Conservation (phyloP, 1,284 basidiomycete genomes). For the Ceratobasidium sp. region DNA sequence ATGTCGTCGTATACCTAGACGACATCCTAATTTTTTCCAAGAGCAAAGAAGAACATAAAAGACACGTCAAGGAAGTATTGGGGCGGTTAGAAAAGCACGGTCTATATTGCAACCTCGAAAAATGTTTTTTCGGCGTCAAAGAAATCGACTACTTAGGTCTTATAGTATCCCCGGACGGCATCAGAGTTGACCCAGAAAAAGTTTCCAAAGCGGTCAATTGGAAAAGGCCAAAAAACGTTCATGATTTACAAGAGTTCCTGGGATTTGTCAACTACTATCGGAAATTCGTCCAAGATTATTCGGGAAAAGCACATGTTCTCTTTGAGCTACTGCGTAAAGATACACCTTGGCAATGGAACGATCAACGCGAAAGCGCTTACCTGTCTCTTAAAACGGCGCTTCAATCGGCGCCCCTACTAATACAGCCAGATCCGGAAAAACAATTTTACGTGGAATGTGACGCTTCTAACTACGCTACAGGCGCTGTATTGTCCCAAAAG, state of each 20-base stretch:
- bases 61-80: conserved; percentile 49
- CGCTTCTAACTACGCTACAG: conserved; percentile 23
- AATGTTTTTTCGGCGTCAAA: conserved; percentile 48
- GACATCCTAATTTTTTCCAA: conserved; percentile 51
- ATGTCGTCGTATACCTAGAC: conserved; percentile 46
- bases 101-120: conserved; percentile 46
- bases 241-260: no score
- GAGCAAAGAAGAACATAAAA: conserved; percentile 54
- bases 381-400: background rate
- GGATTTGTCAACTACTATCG: no score
- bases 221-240: no score
- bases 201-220: conserved; percentile 48
- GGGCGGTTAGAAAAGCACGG: conserved; percentile 42
- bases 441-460: conserved; percentile 24
- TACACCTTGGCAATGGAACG: background rate
- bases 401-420: background rate
- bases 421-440: background rate
- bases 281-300: conserved; percentile 51
- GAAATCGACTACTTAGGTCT: conserved; percentile 52
- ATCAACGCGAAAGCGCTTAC: background rate
- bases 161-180: conserved; percentile 42
- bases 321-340: conserved; percentile 10
- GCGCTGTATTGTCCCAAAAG: conserved; percentile 27
- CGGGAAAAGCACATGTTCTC: conserved; percentile 48
- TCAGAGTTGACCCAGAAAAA: conserved; percentile 51